Base-by-base conservation (phyloP, 352 stramenopile genomes). In the Pythium rishiriense region DNA sequence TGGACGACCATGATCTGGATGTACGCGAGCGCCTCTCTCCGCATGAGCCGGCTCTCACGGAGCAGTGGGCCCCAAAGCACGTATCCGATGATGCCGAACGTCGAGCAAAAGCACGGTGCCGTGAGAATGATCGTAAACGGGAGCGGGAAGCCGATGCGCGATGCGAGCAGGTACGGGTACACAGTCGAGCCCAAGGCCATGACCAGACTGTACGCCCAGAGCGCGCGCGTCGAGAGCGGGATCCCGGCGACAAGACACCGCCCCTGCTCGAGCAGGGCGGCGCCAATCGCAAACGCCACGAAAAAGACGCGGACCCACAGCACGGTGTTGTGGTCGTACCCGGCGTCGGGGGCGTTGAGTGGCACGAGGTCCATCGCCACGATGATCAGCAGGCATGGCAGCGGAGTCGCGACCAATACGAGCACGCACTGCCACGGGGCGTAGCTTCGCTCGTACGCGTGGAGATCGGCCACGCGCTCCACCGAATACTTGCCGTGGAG, bases 41-140 rank as follows among this genome's bases (percentile, higher is more conserved):
- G 29, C 1, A 58, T 50, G 7, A 14, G 43, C 15, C 10, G 11
- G 49, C 22, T 24, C 4, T 39, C 35, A 21, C 25, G 49, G 15
- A 41, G 49, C 49, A 24, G 24, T 19, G 9, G 14, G 25, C 58
- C 47, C 58, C 47, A 65, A 0, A 58, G 5, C 19, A 33, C 54
- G 26, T 75, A 28, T 24, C 67, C 50, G 45, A 70, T 64, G 1
- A 43, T 17, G 11, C 55, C 15, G 6, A 0, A 43, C 1, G 29
- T 8, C 31, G 28, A 43, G 37, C 6, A 43, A 5, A 64, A 70
- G 31, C 69, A 62, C 1, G 55, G 46, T 4, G 65, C 67, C 0
- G 51, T 64, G n/a, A 74, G 33, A 19, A 76, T 56, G 1, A 81
- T 62, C 2, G 17, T 39, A 26, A 64, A 64, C 29, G 57, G 57